Evolutionary conservation across 495 filamentous ascomycete species (phyloP).

Genomic region (Hypoxylon fragiforme): DNA sequence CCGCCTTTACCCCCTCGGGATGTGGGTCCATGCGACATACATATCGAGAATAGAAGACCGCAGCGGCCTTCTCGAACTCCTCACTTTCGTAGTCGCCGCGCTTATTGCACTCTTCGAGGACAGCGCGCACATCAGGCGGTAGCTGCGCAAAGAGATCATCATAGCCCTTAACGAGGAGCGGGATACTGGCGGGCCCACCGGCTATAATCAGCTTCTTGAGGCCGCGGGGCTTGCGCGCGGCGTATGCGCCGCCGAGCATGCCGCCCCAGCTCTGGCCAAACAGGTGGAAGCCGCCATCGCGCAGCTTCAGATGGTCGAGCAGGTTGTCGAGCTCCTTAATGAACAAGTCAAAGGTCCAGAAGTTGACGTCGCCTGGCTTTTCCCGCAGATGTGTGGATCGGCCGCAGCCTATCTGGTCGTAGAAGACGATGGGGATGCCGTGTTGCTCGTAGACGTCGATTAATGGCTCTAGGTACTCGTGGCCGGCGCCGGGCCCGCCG

Average conservation of each 20-base stretch:
- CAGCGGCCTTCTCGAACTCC: constrained; percentile 47
- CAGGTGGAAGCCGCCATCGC: constrained; percentile 44
- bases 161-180: constrained; percentile 35
- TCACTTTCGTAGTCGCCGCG: constrained; percentile 17
- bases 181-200: constrained; percentile 44
- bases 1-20: constrained; percentile 37
- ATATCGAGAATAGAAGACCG: constrained; percentile 45
- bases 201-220: constrained; percentile 48
- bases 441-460: constrained; percentile 41
- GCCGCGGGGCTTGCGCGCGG: constrained; percentile 41
- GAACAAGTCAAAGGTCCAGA: constrained; percentile 53
- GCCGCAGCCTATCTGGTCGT: constrained; percentile 60
- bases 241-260: constrained; percentile 38
- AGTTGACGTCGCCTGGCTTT: constrained; percentile 41
- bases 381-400: constrained; percentile 51
- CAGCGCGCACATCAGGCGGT: constrained; percentile 45
- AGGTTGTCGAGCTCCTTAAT: constrained; percentile 60
- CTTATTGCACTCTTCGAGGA: constrained; percentile 40
- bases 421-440: constrained; percentile 54
- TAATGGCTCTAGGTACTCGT: constrained; percentile 51
- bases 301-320: constrained; percentile 45
- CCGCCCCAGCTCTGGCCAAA: constrained; percentile 56
- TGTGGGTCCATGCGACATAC: constrained; percentile 47
- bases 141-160: constrained; percentile 38
- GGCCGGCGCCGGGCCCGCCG: constrained; percentile 52